Evolutionary conservation across 805 yeast species (phyloP).

Genomic region (Wickerhamomyces rabaulensis): DNA sequence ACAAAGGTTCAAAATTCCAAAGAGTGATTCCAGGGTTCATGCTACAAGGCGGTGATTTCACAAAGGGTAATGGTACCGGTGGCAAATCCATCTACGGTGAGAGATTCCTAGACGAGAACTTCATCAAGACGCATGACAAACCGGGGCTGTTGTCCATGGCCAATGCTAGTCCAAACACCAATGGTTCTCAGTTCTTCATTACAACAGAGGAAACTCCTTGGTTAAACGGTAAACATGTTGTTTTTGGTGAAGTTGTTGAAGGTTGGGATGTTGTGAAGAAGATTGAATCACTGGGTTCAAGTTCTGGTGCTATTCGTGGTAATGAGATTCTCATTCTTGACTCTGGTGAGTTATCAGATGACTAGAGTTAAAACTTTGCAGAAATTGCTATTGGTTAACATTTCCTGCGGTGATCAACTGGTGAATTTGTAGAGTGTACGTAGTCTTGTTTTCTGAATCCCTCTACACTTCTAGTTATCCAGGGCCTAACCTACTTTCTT

Average conservation of each 20-base stretch:
- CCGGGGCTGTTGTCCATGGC: conserved; percentile 76
- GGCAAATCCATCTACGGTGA: conserved; percentile 71
- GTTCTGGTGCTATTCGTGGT: conserved; percentile 11
- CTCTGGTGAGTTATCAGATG: conserved; percentile 12
- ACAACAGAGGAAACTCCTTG: conserved; percentile 87
- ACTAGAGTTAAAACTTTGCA: conserved; percentile 1
- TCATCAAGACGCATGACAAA: conserved; percentile 58
- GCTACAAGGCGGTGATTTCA: conserved; percentile 82
- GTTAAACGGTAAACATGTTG: conserved; percentile 93
- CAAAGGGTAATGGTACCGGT: conserved; percentile 64
- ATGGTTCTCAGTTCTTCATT: conserved; percentile 93
- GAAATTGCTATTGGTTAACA: neutral
- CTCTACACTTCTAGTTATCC: too few species aligned
- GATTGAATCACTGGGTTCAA: conserved; percentile 9
- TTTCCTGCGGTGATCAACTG: too few species aligned
- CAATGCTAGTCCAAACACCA: conserved; percentile 72
- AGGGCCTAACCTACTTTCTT: too few species aligned
- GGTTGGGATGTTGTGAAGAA: conserved; percentile 11
- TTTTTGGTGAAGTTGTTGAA: conserved; percentile 75
- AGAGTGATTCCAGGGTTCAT: conserved; percentile 40
- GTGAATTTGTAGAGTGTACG: too few species aligned
- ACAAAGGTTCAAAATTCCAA: conserved; percentile 11
- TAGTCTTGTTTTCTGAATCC: too few species aligned
- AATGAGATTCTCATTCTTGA: conserved; percentile 5
- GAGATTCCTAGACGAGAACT: conserved; percentile 66